Evolutionary conservation across 2,329 filamentous ascomycete species (phyloP).

Genomic region (Pyrenophora seminiperda): DNA sequence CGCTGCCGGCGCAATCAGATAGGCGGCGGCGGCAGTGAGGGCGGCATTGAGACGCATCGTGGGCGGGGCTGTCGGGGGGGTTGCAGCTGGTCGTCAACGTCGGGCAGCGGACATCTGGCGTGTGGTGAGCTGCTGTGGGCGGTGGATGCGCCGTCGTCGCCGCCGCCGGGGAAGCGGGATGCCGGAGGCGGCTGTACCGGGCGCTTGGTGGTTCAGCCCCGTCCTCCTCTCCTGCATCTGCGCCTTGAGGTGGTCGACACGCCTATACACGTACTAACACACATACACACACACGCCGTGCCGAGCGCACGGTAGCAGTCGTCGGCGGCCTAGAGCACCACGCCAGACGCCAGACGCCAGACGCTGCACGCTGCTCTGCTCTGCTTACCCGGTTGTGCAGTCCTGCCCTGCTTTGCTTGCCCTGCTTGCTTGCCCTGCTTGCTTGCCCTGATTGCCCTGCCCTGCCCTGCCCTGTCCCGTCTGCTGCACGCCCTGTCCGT

Average conservation of each 20-base stretch:
- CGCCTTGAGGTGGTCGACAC: no score
- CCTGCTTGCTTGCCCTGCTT: neutral
- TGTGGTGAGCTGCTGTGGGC: no score
- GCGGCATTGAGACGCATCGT: constrained; percentile 48
- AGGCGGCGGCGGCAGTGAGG: constrained; percentile 45
- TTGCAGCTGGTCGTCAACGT: constrained; percentile 10
- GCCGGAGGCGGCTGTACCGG: no score
- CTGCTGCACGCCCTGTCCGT: constrained; percentile 1
- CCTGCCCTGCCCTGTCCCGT: no score
- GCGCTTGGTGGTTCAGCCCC: constrained; percentile 17
- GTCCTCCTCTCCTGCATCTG: constrained; percentile 20
- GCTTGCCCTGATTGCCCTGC: no score
- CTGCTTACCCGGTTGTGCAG: no score
- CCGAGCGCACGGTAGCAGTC: constrained; percentile 25
- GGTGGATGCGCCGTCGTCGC: no score
- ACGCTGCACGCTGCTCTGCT: no score
- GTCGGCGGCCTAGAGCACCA: constrained; percentile 7
- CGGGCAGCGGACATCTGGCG: no score
- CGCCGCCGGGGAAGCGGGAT: no score
- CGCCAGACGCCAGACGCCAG: neutral
- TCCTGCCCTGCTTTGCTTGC: no score
- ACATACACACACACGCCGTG: constrained; percentile 21
- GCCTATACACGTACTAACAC: no score
- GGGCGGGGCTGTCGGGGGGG: constrained; percentile 10
- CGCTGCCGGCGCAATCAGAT: constrained; percentile 54